These are phyloP conservation scores for Halteria grandinella DNA, from an alignment of 73 alveolate species.

Conservation along the genomic window DNA sequence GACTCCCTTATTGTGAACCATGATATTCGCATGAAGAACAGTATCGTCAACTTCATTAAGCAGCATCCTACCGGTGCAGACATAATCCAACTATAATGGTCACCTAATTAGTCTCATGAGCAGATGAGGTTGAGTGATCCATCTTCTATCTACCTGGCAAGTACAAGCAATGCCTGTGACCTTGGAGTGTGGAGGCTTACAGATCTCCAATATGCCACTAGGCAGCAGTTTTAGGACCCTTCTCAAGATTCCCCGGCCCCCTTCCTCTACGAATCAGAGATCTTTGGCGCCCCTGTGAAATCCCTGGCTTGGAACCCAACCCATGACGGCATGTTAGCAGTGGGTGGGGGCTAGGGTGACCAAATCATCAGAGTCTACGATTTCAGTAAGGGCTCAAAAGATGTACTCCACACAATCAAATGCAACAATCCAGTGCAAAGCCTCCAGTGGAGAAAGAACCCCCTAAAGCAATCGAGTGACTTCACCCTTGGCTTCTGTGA, in stretches of 20 bases:
- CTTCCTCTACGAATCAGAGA: background rate
- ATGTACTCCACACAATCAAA: background rate
- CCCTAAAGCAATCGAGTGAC: background rate
- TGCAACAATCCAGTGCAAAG: conserved; percentile 8
- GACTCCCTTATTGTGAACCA: conserved; percentile 20
- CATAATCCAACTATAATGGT: conserved; percentile 13
- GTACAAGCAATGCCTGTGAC: conserved; percentile 1
- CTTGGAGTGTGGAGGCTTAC: conserved; percentile 27
- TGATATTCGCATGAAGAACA: conserved; percentile 13
- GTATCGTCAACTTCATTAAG: background rate
- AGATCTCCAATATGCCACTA: background rate
- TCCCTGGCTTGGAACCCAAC: conserved; percentile 36
- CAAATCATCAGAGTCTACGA: conserved; percentile 30
- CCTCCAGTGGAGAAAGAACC: conserved; percentile 18
- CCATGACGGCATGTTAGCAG: conserved; percentile 23
- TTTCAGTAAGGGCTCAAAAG: conserved; percentile 6
- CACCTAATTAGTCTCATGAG: conserved; percentile 31
- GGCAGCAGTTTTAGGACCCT: background rate
- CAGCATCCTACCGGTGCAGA: conserved; percentile 1
- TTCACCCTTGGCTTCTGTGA: conserved; percentile 16
- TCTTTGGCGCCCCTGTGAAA: background rate
- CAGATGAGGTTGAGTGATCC: conserved; percentile 25
- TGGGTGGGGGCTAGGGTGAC: conserved; percentile 31
- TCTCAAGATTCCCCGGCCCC: too few species aligned
- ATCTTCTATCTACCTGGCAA: background rate